phyloP scores from a whole-genome alignment of 768 basidiomycete species.

The Symmetrospora coprosmae region DNA sequence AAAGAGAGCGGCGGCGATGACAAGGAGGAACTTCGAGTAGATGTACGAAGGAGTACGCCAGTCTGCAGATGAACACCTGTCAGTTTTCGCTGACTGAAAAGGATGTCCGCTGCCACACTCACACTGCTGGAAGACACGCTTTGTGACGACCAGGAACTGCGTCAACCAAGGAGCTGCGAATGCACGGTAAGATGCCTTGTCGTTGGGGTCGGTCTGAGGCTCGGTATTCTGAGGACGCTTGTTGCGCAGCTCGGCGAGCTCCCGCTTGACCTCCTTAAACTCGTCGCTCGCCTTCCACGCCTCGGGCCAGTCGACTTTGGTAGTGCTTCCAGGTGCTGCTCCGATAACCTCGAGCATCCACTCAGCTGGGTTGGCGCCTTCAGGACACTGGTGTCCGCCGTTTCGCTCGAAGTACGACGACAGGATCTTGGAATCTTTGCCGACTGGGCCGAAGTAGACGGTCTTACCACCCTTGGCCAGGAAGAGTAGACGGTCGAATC shows the following conservation, averaged over 20 bases:
- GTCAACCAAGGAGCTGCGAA: conserved; percentile 5
- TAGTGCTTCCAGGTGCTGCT: conserved; percentile 46
- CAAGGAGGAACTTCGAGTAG: conserved; percentile 24
- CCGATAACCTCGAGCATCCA: conserved; percentile 47
- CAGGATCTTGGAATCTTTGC: conserved; percentile 48
- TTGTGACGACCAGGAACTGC: conserved; percentile 8
- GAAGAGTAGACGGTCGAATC: conserved; percentile 33
- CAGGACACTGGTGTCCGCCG: conserved; percentile 48
- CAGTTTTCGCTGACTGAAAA: too few relatives aligned
- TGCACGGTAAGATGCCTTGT: conserved; percentile 14
- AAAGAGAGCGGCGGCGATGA: conserved; percentile 4
- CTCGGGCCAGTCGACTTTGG: conserved; percentile 71
- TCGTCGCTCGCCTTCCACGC: conserved; percentile 69
- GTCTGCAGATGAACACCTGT: too few relatives aligned
- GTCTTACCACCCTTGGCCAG: conserved; percentile 23
- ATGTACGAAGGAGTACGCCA: conserved; percentile 39
- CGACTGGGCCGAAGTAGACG: conserved; percentile 39
- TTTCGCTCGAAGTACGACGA: conserved; percentile 60
- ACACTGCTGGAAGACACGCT: conserved; percentile 37
- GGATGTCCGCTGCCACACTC: conserved; percentile 24
- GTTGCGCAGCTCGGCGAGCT: conserved; percentile 48
- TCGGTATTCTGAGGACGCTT: conserved; percentile 38
- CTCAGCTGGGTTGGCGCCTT: conserved; percentile 59
- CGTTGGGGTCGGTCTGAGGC: conserved; percentile 32
- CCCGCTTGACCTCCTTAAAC: conserved; percentile 37